Evolutionary conservation across 2,329 filamentous ascomycete species (phyloP).

Genomic region (Fusarium hainanense): DNA sequence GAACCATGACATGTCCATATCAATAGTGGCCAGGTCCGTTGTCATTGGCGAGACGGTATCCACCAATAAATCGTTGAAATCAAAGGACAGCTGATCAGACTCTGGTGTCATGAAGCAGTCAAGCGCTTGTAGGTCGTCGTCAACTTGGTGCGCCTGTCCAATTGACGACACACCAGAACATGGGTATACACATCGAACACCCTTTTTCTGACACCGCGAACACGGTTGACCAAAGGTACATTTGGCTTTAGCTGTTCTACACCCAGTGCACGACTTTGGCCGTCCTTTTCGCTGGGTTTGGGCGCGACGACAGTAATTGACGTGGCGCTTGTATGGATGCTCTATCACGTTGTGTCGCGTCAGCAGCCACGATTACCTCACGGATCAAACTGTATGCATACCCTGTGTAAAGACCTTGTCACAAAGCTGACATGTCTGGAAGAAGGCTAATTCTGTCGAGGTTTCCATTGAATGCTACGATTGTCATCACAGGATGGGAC

Average conservation of each 20-base stretch:
- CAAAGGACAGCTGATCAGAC: not conserved
- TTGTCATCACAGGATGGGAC: not conserved
- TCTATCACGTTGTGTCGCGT: slow-evolving; percentile 6
- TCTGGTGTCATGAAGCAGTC: not conserved
- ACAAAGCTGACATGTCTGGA: slow-evolving; percentile 35
- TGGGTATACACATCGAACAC: slow-evolving; percentile 29
- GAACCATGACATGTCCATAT: accelerated
- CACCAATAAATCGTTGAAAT: not conserved
- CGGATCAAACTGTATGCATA: not conserved
- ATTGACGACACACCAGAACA: not conserved
- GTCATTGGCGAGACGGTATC: not conserved
- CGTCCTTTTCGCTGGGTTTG: slow-evolving; percentile 42
- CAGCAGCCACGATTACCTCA: no score
- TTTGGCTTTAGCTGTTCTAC: slow-evolving; percentile 40
- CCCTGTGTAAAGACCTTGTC: slow-evolving; percentile 39
- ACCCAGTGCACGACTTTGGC: slow-evolving; percentile 37
- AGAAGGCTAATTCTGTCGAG: not conserved
- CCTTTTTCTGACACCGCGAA: slow-evolving; percentile 29
- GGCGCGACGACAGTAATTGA: slow-evolving; percentile 44
- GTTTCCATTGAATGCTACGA: slow-evolving; percentile 3
- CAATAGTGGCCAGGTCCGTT: not conserved
- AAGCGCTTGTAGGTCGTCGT: not conserved
- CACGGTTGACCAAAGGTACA: slow-evolving; percentile 43
- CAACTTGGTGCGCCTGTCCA: not conserved
- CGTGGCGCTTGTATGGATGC: slow-evolving; percentile 40